A percentile compares a stretch with the other conserved stretches of the same genome.
Evolutionary conservation across 306 rosid species (phyloP).

Genomic region (Malus sylvestris): DNA sequence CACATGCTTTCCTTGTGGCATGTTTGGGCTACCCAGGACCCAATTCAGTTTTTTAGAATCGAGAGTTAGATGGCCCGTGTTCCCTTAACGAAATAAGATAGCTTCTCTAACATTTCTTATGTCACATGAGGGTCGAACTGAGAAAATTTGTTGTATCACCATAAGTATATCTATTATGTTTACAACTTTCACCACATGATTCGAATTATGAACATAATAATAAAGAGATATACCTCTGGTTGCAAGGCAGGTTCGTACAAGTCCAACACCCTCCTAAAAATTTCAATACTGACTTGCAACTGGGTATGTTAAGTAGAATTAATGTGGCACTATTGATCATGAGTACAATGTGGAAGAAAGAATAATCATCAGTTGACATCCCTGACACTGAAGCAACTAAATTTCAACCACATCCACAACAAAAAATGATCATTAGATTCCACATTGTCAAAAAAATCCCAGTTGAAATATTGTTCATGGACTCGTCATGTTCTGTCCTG

Average conservation of each 20-base stretch:
- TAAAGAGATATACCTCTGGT: too few species aligned
- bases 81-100: background rate
- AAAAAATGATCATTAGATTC: constrained; percentile 10
- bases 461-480: constrained; percentile 32
- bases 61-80: background rate
- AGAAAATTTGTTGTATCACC: background rate
- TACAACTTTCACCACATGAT: background rate
- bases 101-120: background rate
- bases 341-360: background rate
- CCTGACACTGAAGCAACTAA: constrained; percentile 9
- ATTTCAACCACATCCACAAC: constrained; percentile 22
- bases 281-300: background rate
- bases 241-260: background rate
- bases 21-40: background rate
- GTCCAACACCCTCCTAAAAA: background rate
- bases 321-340: background rate
- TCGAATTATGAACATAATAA: too few species aligned
- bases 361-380: background rate
- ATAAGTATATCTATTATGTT: too few species aligned
- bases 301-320: background rate
- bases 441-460: constrained; percentile 1
- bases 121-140: background rate
- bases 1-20: background rate
- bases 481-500: constrained; percentile 20
- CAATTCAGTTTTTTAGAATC: background rate